A percentile compares a stretch with the other conserved stretches of the same genome.
These are phyloP conservation scores for Kodamaea kaohsiungensis DNA, from an alignment of 805 yeast species.

Conservation along the genomic window DNA sequence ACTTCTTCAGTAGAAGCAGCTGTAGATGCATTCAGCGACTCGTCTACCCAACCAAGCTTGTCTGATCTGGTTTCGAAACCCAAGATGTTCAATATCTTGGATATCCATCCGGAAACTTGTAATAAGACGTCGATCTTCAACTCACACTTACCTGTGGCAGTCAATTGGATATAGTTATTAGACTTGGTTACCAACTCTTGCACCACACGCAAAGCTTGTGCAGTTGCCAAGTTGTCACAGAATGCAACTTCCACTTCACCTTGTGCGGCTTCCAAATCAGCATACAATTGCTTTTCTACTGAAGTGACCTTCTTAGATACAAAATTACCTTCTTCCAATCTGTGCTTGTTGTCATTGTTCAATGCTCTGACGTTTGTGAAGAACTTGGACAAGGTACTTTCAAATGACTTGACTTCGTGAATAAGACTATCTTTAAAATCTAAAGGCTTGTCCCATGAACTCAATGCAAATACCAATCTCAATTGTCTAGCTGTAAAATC, in stretches of 20 bases:
- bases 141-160: slow-evolving; percentile 44
- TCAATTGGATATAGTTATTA: slow-evolving; percentile 65
- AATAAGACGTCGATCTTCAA: slow-evolving; percentile 65
- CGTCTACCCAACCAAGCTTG: slow-evolving; percentile 76
- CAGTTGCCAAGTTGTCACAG: slow-evolving; percentile 86
- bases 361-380: slow-evolving; percentile 87
- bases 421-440: slow-evolving; percentile 87
- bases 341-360: slow-evolving; percentile 60
- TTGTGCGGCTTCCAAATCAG: slow-evolving; percentile 53
- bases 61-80: slow-evolving; percentile 78
- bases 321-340: slow-evolving; percentile 44
- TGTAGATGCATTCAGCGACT: slow-evolving; percentile 17
- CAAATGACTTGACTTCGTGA: slow-evolving; percentile 74
- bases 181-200: slow-evolving; percentile 68
- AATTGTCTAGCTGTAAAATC: slow-evolving; percentile 77
- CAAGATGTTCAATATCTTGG: slow-evolving; percentile 65
- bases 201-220: slow-evolving; percentile 65
- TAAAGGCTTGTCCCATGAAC: slow-evolving; percentile 88
- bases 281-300: slow-evolving; percentile 56
- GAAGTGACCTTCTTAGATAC: slow-evolving; percentile 62
- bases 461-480: slow-evolving; percentile 86
- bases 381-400: slow-evolving; percentile 74
- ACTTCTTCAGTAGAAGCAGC: slow-evolving; percentile 55
- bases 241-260: slow-evolving; percentile 69
- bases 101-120: slow-evolving; percentile 66